phyloP scores from a whole-genome alignment of 2,329 filamentous ascomycete species.

The Aspergillus sp. region DNA sequence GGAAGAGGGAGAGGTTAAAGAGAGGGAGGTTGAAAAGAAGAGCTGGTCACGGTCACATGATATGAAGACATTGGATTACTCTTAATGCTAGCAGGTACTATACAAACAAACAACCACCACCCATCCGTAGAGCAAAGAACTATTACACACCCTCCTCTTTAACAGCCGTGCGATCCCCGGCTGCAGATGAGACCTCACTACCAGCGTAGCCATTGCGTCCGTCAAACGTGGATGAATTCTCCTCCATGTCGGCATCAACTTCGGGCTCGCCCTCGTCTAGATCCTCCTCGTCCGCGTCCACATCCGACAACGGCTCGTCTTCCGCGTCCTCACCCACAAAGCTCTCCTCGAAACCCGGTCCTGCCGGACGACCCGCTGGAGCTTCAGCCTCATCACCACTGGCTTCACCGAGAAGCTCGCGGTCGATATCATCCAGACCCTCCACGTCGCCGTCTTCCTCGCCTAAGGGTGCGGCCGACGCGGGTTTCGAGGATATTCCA shows the following conservation, averaged over 20 bases:
- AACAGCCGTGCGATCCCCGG: not conserved
- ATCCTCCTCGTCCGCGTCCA: conserved; percentile 28
- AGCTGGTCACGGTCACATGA: too few species aligned
- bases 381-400: conserved; percentile 25
- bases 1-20: too few species aligned
- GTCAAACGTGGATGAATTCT: conserved; percentile 26
- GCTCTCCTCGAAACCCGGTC: conserved; percentile 19
- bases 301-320: conserved; percentile 21
- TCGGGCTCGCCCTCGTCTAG: conserved; percentile 27
- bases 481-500: not conserved
- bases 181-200: conserved; percentile 24
- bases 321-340: conserved; percentile 19
- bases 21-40: too few species aligned
- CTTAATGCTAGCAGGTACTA: too few species aligned
- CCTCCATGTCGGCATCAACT: conserved; percentile 15
- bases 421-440: conserved; percentile 30
- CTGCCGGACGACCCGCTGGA: conserved; percentile 14
- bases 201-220: conserved; percentile 26
- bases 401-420: conserved; percentile 29
- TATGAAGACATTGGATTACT: too few species aligned
- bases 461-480: conserved; percentile 3
- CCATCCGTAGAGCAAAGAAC: too few species aligned
- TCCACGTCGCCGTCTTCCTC: conserved; percentile 24
- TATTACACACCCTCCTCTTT: conserved; percentile 1
- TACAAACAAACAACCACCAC: too few species aligned